These are phyloP conservation scores for Citrus hindsii DNA, from an alignment of 345 rosid genomes.

Conservation along the genomic window DNA sequence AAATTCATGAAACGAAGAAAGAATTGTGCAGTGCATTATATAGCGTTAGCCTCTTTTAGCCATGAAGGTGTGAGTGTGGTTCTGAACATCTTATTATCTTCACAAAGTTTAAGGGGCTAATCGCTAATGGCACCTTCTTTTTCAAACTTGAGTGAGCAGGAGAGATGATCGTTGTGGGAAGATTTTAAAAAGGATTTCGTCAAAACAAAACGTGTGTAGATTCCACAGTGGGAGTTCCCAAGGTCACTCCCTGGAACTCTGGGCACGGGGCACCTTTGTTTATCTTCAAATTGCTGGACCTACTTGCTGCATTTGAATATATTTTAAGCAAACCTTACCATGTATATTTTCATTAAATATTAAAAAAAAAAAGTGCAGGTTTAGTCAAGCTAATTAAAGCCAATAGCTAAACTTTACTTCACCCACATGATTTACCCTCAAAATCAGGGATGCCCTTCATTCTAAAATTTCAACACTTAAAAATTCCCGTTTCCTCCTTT, in stretches of 20 bases:
- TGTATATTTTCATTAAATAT: background rate
- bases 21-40: background rate
- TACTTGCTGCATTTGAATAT: background rate
- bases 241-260: slow-evolving; percentile 32
- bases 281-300: background rate
- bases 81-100: background rate
- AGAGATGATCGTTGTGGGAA: background rate
- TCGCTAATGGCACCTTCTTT: background rate
- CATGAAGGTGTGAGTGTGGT: background rate
- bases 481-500: background rate
- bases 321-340: background rate
- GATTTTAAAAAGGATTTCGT: background rate
- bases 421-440: slow-evolving; percentile 25
- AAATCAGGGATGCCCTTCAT: slow-evolving; percentile 8
- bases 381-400: slow-evolving; percentile 6
- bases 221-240: slow-evolving; percentile 26
- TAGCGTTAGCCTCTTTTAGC: no score
- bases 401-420: slow-evolving; percentile 11
- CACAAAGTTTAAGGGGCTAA: background rate
- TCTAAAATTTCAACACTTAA: background rate
- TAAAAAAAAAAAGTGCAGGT: background rate
- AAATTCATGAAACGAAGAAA: background rate
- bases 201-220: slow-evolving; percentile 32
- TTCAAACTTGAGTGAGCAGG: background rate
- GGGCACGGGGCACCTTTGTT: slow-evolving; percentile 19